A percentile compares a stretch with the other conserved stretches of the same genome.
Conservation (phyloP, 805 yeast genomes). For the Kuraishia piskuri region DNA sequence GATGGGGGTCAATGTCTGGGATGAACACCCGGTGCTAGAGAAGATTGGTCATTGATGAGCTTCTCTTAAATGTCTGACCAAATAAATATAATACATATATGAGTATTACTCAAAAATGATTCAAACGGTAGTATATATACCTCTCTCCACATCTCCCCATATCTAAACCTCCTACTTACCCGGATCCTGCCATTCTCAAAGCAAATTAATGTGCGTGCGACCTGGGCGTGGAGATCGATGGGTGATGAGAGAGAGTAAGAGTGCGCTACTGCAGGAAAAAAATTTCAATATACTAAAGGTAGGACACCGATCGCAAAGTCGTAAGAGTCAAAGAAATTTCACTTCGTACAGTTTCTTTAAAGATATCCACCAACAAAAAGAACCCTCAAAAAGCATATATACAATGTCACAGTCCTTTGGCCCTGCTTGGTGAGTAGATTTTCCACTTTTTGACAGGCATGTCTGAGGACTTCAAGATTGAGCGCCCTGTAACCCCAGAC, state of each 20-base stretch:
- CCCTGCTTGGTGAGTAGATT: slow-evolving; percentile 19
- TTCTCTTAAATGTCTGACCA: not conserved
- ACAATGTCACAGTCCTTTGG: slow-evolving; percentile 24
- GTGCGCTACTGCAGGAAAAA: not conserved
- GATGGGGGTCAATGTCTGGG: too few species aligned
- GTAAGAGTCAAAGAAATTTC: not conserved
- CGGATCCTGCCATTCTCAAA: not conserved
- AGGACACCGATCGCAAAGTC: not conserved
- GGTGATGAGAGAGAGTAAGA: slow-evolving; percentile 3
- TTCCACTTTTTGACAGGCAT: not conserved
- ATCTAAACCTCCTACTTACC: not conserved
- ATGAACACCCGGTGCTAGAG: too few species aligned
- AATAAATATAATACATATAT: too few species aligned
- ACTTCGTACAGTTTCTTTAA: not conserved
- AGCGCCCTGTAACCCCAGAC: too few species aligned
- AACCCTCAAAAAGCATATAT: not conserved
- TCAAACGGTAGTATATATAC: not conserved
- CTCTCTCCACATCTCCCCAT: not conserved
- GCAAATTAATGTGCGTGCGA: slow-evolving; percentile 5
- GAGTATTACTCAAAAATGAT: too few species aligned
- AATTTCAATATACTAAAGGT: not conserved
- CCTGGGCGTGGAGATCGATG: slow-evolving; percentile 4
- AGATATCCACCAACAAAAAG: not conserved
- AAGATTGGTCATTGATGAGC: too few species aligned
- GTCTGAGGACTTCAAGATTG: not conserved